These are phyloP conservation scores for Tylopilus plumbeoviolaceoides DNA, from an alignment of 768 basidiomycete genomes.

Conservation along the genomic window DNA sequence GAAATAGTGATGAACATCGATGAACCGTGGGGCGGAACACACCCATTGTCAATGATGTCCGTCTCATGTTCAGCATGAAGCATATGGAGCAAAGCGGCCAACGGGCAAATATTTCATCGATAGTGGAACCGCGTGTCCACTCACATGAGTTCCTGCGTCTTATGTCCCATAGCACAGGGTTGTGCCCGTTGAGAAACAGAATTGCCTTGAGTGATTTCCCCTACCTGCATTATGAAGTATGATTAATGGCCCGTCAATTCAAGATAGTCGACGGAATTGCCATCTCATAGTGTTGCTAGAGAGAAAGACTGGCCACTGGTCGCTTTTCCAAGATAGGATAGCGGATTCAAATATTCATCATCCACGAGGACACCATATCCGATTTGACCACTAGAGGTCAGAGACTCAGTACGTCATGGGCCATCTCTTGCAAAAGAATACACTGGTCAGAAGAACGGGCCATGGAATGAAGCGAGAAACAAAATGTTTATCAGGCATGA, in stretches of 20 bases:
- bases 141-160: too few species aligned
- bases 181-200: too few species aligned
- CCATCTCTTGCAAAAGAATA: too few species aligned
- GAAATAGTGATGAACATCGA: too few species aligned
- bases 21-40: neutral
- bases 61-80: neutral
- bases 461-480: too few species aligned
- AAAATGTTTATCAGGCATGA: too few species aligned
- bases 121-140: neutral
- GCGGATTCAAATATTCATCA: too few species aligned
- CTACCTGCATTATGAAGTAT: neutral
- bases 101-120: neutral
- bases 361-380: too few species aligned
- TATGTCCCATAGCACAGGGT: too few species aligned
- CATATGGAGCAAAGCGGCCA: neutral
- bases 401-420: too few species aligned
- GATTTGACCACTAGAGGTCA: too few species aligned
- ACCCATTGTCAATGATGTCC: conserved; percentile 1
- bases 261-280: neutral
- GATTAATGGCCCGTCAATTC: neutral
- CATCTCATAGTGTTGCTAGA: neutral
- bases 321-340: neutral
- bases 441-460: too few species aligned
- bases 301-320: neutral
- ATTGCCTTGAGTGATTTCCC: neutral